Base-by-base conservation (phyloP, 2,329 filamentous ascomycete species). In the Myrmaecium sp. region DNA sequence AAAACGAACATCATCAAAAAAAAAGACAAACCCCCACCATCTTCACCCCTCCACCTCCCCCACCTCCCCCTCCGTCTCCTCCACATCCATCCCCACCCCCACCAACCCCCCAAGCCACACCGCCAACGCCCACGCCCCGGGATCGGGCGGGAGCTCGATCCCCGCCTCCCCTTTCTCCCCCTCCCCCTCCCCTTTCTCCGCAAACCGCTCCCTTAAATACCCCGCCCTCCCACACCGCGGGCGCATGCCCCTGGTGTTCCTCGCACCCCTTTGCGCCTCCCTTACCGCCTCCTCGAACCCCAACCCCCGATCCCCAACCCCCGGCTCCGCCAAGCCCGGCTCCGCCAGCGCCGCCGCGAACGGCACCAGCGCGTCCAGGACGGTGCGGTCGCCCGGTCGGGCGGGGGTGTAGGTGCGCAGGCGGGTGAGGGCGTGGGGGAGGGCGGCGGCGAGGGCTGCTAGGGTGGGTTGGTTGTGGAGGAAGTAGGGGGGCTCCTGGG, bases 361-460 rank as follows among this genome's bases (percentile, higher is more conserved):
- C 2, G 89, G 89, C 25, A 81, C 71, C 23, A 98, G 58, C 1
- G 86, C 82, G 51, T 98, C 89, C 28, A 95, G 69, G 11, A 95
- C 61, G 0, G 89, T 98, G 21, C 89, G 66, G 47, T 98, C 89
- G 13, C 89, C 89, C 1, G 76, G 75, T 14, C 74, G 66, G 0
- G 89, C 89, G 1, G 81, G 80, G 1, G 89, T 98, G 50, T 95
- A 95, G 41, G 64, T 48, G 34, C 55, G 53, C 23, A 62, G 31
- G 28, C 57, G 58, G 27, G 51, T 44, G 11, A 62, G 35, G 6
- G 55, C 58, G 7, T 58, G 43, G 0, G 53, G 41, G 0, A 60
- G 61, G 5, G 64, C 36, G 14, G 38, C 6, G n/a, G 46, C 55
- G 5, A 58, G 42, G n/a, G 46, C 47, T 20, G 34, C 23, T 6